Evolutionary conservation across 1,284 basidiomycete species (phyloP).

Genomic region (Macrocystidia cucumis): DNA sequence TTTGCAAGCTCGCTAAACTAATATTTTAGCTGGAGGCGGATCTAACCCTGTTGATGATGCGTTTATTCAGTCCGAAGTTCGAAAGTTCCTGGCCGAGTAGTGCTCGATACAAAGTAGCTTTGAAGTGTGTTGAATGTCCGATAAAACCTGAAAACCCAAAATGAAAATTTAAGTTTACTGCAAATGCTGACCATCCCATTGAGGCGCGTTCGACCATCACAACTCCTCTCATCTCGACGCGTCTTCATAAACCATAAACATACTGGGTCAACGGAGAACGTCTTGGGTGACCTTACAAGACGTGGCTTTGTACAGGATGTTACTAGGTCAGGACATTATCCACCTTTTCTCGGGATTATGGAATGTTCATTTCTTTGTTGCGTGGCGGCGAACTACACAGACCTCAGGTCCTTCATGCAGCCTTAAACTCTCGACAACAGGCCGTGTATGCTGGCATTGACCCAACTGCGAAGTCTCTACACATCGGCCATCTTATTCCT

Average conservation of each 20-base stretch:
- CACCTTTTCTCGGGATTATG: too few relatives aligned
- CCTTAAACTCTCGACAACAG: conserved; percentile 28
- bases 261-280: conserved; percentile 12
- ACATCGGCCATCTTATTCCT: conserved; percentile 92
- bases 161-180: too few relatives aligned
- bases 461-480: conserved; percentile 84
- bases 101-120: too few relatives aligned
- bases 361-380: too few relatives aligned
- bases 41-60: conserved; percentile 24
- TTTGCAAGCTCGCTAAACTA: background rate
- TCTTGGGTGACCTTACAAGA: conserved; percentile 32
- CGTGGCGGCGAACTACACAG: too few relatives aligned
- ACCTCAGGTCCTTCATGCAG: conserved; percentile 28
- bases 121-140: too few relatives aligned
- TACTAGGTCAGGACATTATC: too few relatives aligned
- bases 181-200: too few relatives aligned
- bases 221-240: background rate
- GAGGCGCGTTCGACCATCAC: too few relatives aligned
- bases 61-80: conserved; percentile 29
- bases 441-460: conserved; percentile 89
- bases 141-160: too few relatives aligned
- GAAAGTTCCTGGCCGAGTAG: conserved; percentile 24
- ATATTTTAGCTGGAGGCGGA: conserved; percentile 31
- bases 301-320: conserved; percentile 42
- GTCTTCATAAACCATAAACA: conserved; percentile 9